Percentiles rank a stretch among this genome's conserved stretches.
Evolutionary conservation across 176 grass and related monocot genomes (phyloP).

Genomic region (Oryza rufipogon): DNA sequence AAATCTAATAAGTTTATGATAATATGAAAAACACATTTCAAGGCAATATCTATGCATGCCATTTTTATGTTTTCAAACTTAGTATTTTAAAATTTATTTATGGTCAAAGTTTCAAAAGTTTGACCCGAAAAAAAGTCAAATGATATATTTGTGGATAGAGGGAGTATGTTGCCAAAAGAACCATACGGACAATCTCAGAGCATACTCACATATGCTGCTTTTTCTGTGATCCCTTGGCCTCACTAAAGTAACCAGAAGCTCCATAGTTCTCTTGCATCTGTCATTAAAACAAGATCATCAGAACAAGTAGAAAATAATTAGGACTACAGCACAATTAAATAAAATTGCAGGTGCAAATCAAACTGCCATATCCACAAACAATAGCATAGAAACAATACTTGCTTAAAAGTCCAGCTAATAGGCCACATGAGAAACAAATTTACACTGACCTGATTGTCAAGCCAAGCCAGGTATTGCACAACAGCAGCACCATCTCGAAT

Average conservation of each 20-base stretch:
- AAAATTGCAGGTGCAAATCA: constrained; percentile 20
- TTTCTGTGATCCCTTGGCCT: constrained; percentile 64
- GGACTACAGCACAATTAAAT: constrained; percentile 12
- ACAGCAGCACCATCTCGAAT: constrained; percentile 94
- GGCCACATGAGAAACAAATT: constrained; percentile 28
- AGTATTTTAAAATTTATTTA: too few species aligned
- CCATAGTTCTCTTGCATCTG: constrained; percentile 93
- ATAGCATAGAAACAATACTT: background rate
- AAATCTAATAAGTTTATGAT: too few species aligned
- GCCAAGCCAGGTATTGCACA: constrained; percentile 90
- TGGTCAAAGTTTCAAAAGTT: too few species aligned
- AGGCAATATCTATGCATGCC: too few species aligned
- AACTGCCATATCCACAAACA: background rate
- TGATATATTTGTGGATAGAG: too few species aligned
- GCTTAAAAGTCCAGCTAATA: background rate
- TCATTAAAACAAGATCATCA: constrained; percentile 18
- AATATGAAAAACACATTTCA: too few species aligned
- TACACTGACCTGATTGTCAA: constrained; percentile 81
- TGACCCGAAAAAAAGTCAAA: too few species aligned
- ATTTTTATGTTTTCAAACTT: too few species aligned
- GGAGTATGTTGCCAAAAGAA: constrained; percentile 27
- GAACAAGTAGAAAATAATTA: background rate
- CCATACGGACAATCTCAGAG: constrained; percentile 5
- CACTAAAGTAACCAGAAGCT: constrained; percentile 96
- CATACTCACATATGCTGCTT: constrained; percentile 70